Conservation (phyloP, 1,284 basidiomycete genomes). For the Cerioporus squamosus region DNA sequence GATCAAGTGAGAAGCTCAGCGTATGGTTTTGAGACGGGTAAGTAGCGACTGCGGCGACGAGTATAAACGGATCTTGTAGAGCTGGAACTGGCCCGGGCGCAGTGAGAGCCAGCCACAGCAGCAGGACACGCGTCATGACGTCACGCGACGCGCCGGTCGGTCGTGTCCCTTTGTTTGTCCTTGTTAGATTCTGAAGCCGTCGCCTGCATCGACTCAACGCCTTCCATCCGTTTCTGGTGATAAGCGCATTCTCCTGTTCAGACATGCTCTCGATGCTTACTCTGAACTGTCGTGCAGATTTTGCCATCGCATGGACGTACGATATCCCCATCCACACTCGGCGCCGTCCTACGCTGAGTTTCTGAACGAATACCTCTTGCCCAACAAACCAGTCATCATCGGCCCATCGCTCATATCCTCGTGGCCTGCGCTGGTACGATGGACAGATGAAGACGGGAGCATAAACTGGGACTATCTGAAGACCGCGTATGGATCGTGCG, state of each 20-base stretch:
- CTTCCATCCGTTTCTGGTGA: background rate
- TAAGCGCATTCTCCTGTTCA: background rate
- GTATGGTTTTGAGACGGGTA: background rate
- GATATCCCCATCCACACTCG: background rate
- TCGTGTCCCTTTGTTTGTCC: conserved; percentile 6
- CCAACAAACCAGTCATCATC: conserved; percentile 35
- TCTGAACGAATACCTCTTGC: conserved; percentile 25
- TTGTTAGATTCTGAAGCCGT: conserved; percentile 21
- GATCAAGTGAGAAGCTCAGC: background rate
- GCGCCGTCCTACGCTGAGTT: conserved; percentile 31
- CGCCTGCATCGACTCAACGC: conserved; percentile 16
- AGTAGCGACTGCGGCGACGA: background rate
- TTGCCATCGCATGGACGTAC: background rate
- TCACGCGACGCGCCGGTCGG: background rate
- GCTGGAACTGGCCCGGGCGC: no score
- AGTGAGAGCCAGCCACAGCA: background rate
- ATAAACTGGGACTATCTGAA: conserved; percentile 31
- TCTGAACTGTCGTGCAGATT: no score
- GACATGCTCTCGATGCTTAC: background rate
- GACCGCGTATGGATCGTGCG: conserved; percentile 24
- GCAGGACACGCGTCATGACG: background rate
- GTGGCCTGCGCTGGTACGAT: conserved; percentile 26
- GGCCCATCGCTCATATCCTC: conserved; percentile 25
- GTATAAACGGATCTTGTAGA: background rate
- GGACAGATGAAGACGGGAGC: background rate